Percentiles rank a stretch among this genome's conserved stretches.
These are phyloP conservation scores for Aphanoascus verrucosus DNA, from an alignment of 2,329 filamentous ascomycete species.

Conservation along the genomic window DNA sequence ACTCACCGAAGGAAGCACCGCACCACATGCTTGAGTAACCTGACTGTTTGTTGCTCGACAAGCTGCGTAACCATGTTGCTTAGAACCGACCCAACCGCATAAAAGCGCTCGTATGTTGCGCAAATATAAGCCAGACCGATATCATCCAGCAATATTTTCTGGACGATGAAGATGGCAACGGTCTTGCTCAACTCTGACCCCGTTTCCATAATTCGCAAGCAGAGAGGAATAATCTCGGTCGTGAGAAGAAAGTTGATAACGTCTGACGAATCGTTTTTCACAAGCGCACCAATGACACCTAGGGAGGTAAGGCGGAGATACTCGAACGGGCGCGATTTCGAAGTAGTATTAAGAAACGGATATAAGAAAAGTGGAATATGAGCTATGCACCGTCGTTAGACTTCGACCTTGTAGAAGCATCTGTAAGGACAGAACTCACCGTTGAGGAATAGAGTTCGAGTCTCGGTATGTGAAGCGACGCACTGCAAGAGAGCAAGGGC, in stretches of 20 bases:
- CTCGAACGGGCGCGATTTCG: slow-evolving; percentile 93
- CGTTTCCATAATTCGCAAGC: slow-evolving; percentile 97
- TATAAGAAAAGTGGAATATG: slow-evolving; percentile 97
- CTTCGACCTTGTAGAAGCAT: not conserved
- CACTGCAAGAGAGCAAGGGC: slow-evolving; percentile 91
- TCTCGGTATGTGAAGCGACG: slow-evolving; percentile 95
- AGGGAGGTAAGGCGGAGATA: slow-evolving; percentile 92
- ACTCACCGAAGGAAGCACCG: slow-evolving; percentile 86
- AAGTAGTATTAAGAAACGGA: slow-evolving; percentile 96
- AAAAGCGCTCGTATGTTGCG: slow-evolving; percentile 96
- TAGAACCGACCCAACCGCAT: slow-evolving; percentile 90
- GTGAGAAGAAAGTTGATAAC: slow-evolving; percentile 98
- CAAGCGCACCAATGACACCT: slow-evolving; percentile 89
- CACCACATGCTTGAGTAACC: slow-evolving; percentile 93
- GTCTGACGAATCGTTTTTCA: slow-evolving; percentile 97
- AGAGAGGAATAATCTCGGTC: slow-evolving; percentile 95
- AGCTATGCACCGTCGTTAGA: slow-evolving; percentile 43
- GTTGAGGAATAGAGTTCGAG: slow-evolving; percentile 81
- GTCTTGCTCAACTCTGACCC: slow-evolving; percentile 97
- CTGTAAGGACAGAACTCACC: slow-evolving; percentile 43
- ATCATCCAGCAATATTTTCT: slow-evolving; percentile 95
- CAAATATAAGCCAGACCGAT: slow-evolving; percentile 97
- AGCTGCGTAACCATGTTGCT: slow-evolving; percentile 98
- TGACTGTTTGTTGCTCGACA: slow-evolving; percentile 92
- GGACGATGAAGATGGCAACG: slow-evolving; percentile 97